Conservation (phyloP, 2,329 filamentous ascomycete genomes). For the Aspergillus pseudotamarii region DNA sequence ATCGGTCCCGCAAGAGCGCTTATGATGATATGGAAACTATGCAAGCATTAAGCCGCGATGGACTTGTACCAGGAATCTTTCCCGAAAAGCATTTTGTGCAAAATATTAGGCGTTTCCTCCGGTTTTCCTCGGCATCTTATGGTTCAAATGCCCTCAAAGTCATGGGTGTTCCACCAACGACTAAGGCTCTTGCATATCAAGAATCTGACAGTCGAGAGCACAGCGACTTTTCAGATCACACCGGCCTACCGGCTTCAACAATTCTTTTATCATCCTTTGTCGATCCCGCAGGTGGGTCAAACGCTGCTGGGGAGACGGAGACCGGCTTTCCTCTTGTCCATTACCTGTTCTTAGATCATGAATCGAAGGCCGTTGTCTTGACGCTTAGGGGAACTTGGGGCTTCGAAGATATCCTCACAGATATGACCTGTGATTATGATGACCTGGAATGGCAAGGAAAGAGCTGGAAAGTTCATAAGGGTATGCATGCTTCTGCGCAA, state of each 20-base stretch:
- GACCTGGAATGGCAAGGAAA: constrained; percentile 61
- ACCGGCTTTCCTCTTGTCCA: constrained; percentile 72
- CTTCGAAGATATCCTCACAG: constrained; percentile 73
- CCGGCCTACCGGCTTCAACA: constrained; percentile 48
- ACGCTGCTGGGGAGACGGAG: constrained; percentile 65
- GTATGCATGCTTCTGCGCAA: constrained; percentile 71
- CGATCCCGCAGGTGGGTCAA: constrained; percentile 68
- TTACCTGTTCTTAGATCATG: constrained; percentile 72
- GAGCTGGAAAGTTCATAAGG: constrained; percentile 72
- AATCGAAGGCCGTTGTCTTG: constrained; percentile 72
- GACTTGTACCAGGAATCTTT: constrained; percentile 49
- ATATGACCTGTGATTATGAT: constrained; percentile 75
- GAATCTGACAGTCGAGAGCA: constrained; percentile 46
- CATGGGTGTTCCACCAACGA: constrained; percentile 46
- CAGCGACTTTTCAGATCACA: constrained; percentile 48
- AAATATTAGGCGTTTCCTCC: constrained; percentile 50
- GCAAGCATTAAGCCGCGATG: constrained; percentile 46
- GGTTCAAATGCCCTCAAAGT: constrained; percentile 49
- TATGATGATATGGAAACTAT: constrained; percentile 51
- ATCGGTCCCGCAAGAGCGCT: constrained; percentile 45
- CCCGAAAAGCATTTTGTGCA: constrained; percentile 49
- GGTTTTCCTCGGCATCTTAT: constrained; percentile 52
- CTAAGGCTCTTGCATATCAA: constrained; percentile 33
- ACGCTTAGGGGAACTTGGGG: constrained; percentile 72
- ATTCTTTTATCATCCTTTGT: constrained; percentile 70